These are phyloP conservation scores for Cladosporium austrohemisphaericum DNA, from an alignment of 2,329 filamentous ascomycete species.

Conservation along the genomic window DNA sequence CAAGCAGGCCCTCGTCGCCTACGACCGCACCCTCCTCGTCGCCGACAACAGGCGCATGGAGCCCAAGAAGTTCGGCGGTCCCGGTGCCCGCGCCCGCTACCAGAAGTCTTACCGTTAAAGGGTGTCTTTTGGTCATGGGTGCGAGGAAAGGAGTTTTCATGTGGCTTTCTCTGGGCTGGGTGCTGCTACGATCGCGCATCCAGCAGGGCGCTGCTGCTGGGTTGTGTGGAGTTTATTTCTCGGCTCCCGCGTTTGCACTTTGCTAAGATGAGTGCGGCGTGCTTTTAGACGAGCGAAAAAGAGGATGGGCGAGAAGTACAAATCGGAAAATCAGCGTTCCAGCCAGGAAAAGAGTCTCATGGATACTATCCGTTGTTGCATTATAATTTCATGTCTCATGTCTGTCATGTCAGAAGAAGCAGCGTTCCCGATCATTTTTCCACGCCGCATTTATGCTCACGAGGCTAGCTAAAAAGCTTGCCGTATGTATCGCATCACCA, in stretches of 20 bases:
- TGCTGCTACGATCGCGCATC: constrained; percentile 15
- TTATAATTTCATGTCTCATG: constrained; percentile 15
- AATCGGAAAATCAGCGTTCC: constrained; percentile 16
- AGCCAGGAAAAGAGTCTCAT: constrained; percentile 15
- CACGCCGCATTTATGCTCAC: background rate
- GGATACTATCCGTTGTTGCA: constrained; percentile 14
- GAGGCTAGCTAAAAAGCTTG: no score
- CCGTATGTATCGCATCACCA: constrained; percentile 2
- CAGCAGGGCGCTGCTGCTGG: constrained; percentile 13
- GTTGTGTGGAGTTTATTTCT: constrained; percentile 15
- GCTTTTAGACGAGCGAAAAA: constrained; percentile 14
- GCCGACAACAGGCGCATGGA: constrained; percentile 99
- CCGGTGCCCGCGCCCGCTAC: constrained; percentile 91
- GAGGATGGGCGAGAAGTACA: constrained; percentile 13
- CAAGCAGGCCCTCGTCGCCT: constrained; percentile 93
- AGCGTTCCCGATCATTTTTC: background rate
- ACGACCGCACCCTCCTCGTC: constrained; percentile 95
- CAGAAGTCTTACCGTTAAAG: constrained; percentile 99
- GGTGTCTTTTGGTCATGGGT: constrained; percentile 11
- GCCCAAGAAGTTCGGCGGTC: constrained; percentile 97
- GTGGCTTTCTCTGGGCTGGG: constrained; percentile 15
- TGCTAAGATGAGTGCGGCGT: constrained; percentile 9
- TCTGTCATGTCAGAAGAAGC: constrained; percentile 13
- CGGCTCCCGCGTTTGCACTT: constrained; percentile 6
- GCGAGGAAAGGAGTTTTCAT: constrained; percentile 15